Evolutionary conservation across 805 yeast genomes (phyloP), one percentile per base, ranked within the genome.

Genomic region (Metschnikowia picachoensis): DNA sequence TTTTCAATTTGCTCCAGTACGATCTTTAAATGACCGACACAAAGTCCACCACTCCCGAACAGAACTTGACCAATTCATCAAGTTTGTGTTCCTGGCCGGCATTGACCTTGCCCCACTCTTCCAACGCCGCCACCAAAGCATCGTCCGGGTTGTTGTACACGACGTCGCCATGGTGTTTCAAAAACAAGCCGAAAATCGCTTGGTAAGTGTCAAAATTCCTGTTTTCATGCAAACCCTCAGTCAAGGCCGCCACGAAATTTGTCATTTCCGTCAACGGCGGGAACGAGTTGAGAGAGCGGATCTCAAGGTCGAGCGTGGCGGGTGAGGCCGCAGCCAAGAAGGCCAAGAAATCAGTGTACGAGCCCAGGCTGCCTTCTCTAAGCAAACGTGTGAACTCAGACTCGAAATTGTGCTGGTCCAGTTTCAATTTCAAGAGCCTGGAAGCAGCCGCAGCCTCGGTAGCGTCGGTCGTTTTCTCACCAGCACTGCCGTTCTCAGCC

Each of bases 121-220:
- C 64, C 39, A 89, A 64, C 1, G 81, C 76, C 1, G 57, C 64
- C 8, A 64, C 62, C 38, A 85, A 63, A 2, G 62, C 68, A 36
- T 71, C 74, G 7, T 47, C 55, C 2, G 59, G 48, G 59, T 63
- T 51, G 60, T 65, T 44, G 61, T 68, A 60, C 62, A 94, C 68
- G 7, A 87, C 81, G 62, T 92, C 98, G 25, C 92, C 91, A 65
- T 94, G 99, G 40, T 77, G 77, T 59, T 79, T 81, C 50, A 89
- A 72, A 44, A 91, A 73, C 73, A 89, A 74, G 15, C 82, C 72
- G 75, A 87, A 80, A 65, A 89, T 78, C 0, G 96, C 95, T 61
- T 89, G 90, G 43, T 83, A 77, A 14, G 92, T 67, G 55, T 94
- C 99, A 61, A 78, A 82, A 64, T 90, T 80, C 13, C 53, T 62